phyloP scores from a whole-genome alignment of 2,329 filamentous ascomycete species.

The Scedosporium boydii region DNA sequence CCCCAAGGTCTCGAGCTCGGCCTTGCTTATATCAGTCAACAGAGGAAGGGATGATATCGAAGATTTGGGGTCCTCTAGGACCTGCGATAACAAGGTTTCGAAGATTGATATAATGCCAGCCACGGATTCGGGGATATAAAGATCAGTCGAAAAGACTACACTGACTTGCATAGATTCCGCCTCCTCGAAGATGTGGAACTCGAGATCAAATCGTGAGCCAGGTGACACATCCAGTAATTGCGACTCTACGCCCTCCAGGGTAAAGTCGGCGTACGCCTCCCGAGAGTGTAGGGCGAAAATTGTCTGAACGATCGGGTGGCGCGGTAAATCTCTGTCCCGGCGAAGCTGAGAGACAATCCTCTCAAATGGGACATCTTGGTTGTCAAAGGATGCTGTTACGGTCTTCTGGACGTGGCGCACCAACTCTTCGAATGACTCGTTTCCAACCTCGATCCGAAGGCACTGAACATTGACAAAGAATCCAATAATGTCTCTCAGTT shows the following conservation, averaged over 20 bases:
- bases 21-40: too few relatives aligned
- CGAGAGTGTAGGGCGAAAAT: constrained; percentile 15
- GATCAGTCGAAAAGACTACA: constrained; percentile 41
- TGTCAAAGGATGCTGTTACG: constrained; percentile 8
- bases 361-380: constrained; percentile 17
- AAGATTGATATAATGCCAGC: too few relatives aligned
- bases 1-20: too few relatives aligned
- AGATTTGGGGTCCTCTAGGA: too few relatives aligned
- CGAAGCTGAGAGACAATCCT: constrained; percentile 10
- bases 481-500: constrained; percentile 8
- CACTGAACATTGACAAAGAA: constrained; percentile 9
- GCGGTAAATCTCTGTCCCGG: constrained; percentile 7
- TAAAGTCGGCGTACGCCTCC: constrained; percentile 7
- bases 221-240: background rate
- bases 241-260: background rate
- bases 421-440: constrained; percentile 10
- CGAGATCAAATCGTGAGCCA: constrained; percentile 8
- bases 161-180: constrained; percentile 45
- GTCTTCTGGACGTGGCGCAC: constrained; percentile 12
- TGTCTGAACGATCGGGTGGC: constrained; percentile 12
- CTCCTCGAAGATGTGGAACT: constrained; percentile 27
- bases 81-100: too few relatives aligned
- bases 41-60: too few relatives aligned
- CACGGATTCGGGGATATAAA: too few relatives aligned
- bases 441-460: constrained; percentile 13